Evolutionary conservation across 1,139 yeast species (phyloP).

Genomic region (Sugiyamaella novakii): DNA sequence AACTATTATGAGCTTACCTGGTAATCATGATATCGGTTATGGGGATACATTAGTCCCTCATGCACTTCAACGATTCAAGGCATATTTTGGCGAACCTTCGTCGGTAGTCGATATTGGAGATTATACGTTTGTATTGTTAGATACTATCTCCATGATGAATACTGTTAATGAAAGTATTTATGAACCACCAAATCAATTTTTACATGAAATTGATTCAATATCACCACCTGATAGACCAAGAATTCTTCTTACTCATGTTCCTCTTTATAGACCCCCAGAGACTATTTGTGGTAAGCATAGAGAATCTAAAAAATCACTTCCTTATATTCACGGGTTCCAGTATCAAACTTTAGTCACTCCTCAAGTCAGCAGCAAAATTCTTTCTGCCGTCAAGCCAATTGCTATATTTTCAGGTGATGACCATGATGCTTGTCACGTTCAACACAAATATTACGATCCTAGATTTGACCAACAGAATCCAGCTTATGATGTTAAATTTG

Average conservation of each 20-base stretch:
- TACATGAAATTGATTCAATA: constrained; percentile 35
- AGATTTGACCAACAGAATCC: constrained; percentile 10
- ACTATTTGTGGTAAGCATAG: constrained; percentile 69
- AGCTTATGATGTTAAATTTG: constrained; percentile 5
- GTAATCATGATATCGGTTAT: constrained; percentile 95
- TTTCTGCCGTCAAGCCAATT: constrained; percentile 61
- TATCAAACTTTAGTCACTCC: constrained; percentile 74
- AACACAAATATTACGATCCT: constrained; percentile 51
- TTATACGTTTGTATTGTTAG: constrained; percentile 75
- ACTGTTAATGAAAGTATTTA: constrained; percentile 47
- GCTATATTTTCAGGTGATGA: constrained; percentile 90
- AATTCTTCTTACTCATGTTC: constrained; percentile 77
- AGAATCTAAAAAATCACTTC: constrained; percentile 61
- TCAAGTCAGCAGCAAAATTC: constrained; percentile 57
- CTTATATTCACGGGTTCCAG: constrained; percentile 66
- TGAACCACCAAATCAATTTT: constrained; percentile 47
- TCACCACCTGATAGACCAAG: constrained; percentile 52
- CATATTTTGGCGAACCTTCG: constrained; percentile 71
- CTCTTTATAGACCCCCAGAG: constrained; percentile 61
- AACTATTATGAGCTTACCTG: constrained; percentile 66
- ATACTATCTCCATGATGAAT: constrained; percentile 77
- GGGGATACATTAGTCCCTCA: constrained; percentile 62
- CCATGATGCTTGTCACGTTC: constrained; percentile 88
- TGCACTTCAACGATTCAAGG: constrained; percentile 62
- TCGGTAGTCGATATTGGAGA: constrained; percentile 65